Base-by-base conservation (phyloP, 768 basidiomycete genomes). In the Leucocoprinus sp. region DNA sequence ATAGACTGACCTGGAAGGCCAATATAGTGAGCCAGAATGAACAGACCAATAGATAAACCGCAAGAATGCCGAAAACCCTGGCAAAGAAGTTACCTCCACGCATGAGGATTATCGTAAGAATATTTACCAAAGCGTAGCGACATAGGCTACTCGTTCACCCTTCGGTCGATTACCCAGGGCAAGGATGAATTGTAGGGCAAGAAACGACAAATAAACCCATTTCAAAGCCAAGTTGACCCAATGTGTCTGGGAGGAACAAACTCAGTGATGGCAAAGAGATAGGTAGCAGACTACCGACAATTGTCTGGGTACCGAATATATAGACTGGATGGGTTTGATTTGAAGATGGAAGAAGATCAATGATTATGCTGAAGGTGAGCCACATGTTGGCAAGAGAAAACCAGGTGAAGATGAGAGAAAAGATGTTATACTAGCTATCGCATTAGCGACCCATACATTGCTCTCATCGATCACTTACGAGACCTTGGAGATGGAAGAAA, bases 331-430 rank as follows among this genome's bases (percentile, higher is more conserved):
- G n/a, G 0, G 49, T 43, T 59, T 73, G 64, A 18, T 53, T 42
- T 1, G n/a, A n/a, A n/a, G n/a, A n/a, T n/a, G 86, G 85, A 11
- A 93, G 71, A 33, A 96, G 75, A 56, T 92, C 81, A 72, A 95
- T 89, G 62, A 95, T 90, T 64, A 95, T 93, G 50, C 82, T 82
- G 73, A 95, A 95, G n/a, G 88, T 93, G 48, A 96, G 68, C 89
- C 90, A 96, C 35, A 93, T 68, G 59, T 93, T 93, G 52, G 91
- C 90, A 48, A 93, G 63, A 2, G 90, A 82, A 65, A 96, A 95
- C 90, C 91, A 97, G 7, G 86, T 82, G 69, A 97, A 93, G 54
- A 93, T 54, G 48, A 97, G 70, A 23, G 77, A 83, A 60, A 88
- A 79, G 41, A 92, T 55, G 64, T 92, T 93, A 63, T 92, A 93